Conservation (phyloP, 306 rosid species). For the Dalbergia oliveri region DNA sequence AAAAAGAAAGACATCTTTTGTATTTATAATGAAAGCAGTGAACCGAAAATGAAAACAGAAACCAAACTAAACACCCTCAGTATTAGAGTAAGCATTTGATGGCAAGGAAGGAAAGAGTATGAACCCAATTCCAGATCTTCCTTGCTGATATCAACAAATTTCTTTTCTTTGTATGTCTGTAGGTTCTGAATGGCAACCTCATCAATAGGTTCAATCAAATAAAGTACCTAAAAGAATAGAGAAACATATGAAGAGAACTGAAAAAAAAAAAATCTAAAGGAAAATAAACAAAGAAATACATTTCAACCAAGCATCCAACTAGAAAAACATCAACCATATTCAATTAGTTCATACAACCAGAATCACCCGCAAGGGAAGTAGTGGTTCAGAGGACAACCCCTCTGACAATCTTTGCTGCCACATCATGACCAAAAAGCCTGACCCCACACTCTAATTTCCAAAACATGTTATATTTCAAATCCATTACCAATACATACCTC, state of each 20-base stretch:
- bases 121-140: slow-evolving; percentile 95
- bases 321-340: too few relatives aligned
- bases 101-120: slow-evolving; percentile 39
- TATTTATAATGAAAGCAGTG: neutral
- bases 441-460: neutral
- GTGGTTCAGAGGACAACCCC: neutral
- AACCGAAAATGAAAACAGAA: neutral
- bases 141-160: slow-evolving; percentile 98
- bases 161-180: slow-evolving; percentile 94
- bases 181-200: slow-evolving; percentile 98
- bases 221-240: slow-evolving; percentile 71
- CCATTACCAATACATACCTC: slow-evolving; percentile 64
- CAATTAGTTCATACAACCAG: too few relatives aligned
- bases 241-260: slow-evolving; percentile 9
- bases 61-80: neutral
- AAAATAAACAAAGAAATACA: neutral
- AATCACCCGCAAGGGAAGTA: too few relatives aligned
- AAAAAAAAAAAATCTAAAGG: neutral
- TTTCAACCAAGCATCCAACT: too few relatives aligned
- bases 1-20: too few relatives aligned
- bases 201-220: slow-evolving; percentile 93
- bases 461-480: neutral
- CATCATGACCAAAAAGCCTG: neutral
- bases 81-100: slow-evolving; percentile 1
- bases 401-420: neutral